Evolutionary conservation across 2,329 filamentous ascomycete species (phyloP).

Genomic region (Diaporthe citrichinensis): DNA sequence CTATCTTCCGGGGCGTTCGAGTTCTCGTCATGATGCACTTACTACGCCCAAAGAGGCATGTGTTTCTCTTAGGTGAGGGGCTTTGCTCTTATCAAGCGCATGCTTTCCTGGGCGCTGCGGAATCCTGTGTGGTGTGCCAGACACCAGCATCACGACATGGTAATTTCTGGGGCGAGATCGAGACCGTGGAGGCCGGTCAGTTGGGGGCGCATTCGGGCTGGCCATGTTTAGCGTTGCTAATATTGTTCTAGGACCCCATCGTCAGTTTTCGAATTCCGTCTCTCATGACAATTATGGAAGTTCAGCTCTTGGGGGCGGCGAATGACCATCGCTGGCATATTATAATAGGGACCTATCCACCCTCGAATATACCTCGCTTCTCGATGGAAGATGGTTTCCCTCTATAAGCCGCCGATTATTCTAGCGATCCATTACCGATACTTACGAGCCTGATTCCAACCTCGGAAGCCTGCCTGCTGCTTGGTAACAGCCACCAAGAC

Average conservation of each 20-base stretch:
- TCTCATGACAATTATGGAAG: not conserved
- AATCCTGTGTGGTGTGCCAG: not conserved
- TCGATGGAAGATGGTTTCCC: not conserved
- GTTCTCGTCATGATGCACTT: not conserved
- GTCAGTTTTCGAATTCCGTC: not conserved
- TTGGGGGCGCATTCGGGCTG: not conserved
- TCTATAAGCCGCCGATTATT: not conserved
- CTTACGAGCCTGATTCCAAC: not conserved
- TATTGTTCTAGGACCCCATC: not conserved
- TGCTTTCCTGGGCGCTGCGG: not conserved
- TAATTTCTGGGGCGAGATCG: not conserved
- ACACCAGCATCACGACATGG: not conserved
- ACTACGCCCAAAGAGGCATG: slow-evolving; percentile 7
- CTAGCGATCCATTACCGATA: not conserved
- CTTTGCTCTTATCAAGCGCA: not conserved
- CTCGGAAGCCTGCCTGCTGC: not conserved
- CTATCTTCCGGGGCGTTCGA: not conserved
- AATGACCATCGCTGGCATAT: not conserved
- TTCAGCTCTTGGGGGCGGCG: not conserved
- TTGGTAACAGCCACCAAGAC: not conserved
- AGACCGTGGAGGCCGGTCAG: not conserved
- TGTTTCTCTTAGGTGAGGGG: not conserved
- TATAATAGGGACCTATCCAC: slow-evolving; percentile 5
- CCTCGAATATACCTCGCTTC: not conserved
- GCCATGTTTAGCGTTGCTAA: not conserved